Percentiles rank a stretch among this genome's conserved stretches.
Conservation (phyloP, 1,139 yeast species). For the Blastobotrys ciferrii region DNA sequence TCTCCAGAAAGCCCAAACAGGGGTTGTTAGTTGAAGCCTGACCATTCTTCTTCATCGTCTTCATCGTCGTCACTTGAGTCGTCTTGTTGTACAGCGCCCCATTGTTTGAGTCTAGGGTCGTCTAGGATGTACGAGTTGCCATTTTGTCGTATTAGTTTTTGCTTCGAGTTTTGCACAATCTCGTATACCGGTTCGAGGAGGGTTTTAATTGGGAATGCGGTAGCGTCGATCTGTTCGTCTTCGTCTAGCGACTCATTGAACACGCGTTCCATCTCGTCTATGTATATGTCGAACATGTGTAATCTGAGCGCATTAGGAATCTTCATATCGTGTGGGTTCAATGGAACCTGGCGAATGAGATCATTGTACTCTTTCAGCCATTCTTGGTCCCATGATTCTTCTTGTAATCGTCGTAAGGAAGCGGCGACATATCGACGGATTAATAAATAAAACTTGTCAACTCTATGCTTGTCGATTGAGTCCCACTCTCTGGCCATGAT, state of each 20-base stretch:
- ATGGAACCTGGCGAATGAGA: constrained; percentile 39
- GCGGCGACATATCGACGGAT: constrained; percentile 74
- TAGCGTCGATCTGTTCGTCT: constrained; percentile 24
- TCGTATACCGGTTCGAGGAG: constrained; percentile 59
- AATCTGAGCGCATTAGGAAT: constrained; percentile 77
- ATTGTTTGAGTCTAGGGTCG: constrained; percentile 60
- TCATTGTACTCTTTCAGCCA: constrained; percentile 49
- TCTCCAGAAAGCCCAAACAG: no score
- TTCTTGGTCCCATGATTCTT: constrained; percentile 55
- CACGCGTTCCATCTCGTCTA: constrained; percentile 79
- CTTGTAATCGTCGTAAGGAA: constrained; percentile 55
- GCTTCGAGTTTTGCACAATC: constrained; percentile 49
- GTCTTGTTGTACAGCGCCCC: constrained; percentile 56
- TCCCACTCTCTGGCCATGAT: constrained; percentile 83
- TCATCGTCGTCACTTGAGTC: constrained; percentile 38
- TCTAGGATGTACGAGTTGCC: constrained; percentile 63
- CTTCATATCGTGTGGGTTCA: constrained; percentile 40
- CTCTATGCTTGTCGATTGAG: constrained; percentile 67
- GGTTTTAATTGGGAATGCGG: constrained; percentile 51
- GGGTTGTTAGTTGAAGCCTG: constrained; percentile 25
- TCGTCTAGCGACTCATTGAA: constrained; percentile 41
- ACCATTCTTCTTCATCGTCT: constrained; percentile 21
- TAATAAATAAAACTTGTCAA: constrained; percentile 81
- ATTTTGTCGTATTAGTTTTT: constrained; percentile 65
- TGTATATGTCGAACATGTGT: constrained; percentile 78